Evolutionary conservation across 2,329 filamentous ascomycete genomes (phyloP).

Genomic region (Chrysoporthe austroafricana): DNA sequence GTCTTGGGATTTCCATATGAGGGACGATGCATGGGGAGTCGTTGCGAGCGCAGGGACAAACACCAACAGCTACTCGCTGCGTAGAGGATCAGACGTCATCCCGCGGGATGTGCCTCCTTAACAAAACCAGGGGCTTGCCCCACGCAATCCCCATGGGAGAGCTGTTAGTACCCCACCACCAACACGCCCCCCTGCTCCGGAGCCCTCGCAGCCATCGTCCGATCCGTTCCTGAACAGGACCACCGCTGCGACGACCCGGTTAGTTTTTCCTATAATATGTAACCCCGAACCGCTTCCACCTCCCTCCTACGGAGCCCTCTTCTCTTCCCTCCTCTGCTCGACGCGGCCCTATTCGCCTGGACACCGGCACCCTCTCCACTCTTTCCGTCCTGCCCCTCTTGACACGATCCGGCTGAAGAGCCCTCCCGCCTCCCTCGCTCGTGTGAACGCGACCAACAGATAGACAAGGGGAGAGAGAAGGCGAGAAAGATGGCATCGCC

Average conservation of each 20-base stretch:
- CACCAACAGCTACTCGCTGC: background rate
- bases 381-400: background rate
- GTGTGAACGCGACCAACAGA: too few species aligned
- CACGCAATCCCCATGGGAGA: background rate
- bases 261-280: constrained; percentile 1
- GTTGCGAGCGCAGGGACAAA: background rate
- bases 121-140: background rate
- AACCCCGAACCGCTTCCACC: background rate
- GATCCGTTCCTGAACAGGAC: background rate
- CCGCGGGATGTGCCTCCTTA: background rate
- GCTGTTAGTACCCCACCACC: constrained; percentile 12
- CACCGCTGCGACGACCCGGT: background rate
- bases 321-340: background rate
- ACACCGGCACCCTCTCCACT: background rate
- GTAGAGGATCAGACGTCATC: constrained; percentile 5
- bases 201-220: background rate
- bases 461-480: background rate
- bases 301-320: background rate
- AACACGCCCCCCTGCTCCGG: background rate
- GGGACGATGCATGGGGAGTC: too few species aligned
- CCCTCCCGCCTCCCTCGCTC: background rate
- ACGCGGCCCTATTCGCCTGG: background rate
- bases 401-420: background rate
- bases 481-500: constrained; percentile 51
- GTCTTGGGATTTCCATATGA: too few species aligned